Percentiles rank a stretch among this genome's conserved stretches.
phyloP scores from a whole-genome alignment of 306 rosid genomes.

The Dryas alaskensis region DNA sequence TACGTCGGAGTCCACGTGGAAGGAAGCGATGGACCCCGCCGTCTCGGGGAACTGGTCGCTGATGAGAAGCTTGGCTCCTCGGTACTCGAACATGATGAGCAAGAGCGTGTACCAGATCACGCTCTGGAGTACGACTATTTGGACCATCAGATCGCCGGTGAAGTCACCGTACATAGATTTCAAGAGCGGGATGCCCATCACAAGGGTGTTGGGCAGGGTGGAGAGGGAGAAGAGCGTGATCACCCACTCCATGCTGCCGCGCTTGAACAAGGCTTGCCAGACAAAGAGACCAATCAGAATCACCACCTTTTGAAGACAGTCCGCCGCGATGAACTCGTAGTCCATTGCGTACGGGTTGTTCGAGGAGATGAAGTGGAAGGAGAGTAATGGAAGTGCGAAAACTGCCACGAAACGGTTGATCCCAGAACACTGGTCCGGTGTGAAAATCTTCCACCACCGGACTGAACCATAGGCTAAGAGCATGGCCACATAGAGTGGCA shows the following conservation, averaged over 20 bases:
- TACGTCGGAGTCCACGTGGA: slow-evolving; percentile 72
- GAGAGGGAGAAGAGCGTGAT: slow-evolving; percentile 86
- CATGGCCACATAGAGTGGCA: slow-evolving; percentile 85
- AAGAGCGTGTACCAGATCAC: slow-evolving; percentile 79
- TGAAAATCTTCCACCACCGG: slow-evolving; percentile 83
- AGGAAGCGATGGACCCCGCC: slow-evolving; percentile 73
- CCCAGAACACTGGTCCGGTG: slow-evolving; percentile 83
- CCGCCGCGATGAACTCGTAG: slow-evolving; percentile 78
- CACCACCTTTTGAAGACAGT: slow-evolving; percentile 68
- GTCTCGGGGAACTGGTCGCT: slow-evolving; percentile 77
- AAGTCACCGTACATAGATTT: slow-evolving; percentile 86
- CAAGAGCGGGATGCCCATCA: slow-evolving; percentile 79
- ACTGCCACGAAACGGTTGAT: slow-evolving; percentile 82
- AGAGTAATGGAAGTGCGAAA: slow-evolving; percentile 76
- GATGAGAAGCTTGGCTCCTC: slow-evolving; percentile 76
- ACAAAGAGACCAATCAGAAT: slow-evolving; percentile 59
- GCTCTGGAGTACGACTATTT: slow-evolving; percentile 79
- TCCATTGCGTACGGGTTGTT: slow-evolving; percentile 78
- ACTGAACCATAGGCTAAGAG: slow-evolving; percentile 76
- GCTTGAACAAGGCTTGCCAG: slow-evolving; percentile 62
- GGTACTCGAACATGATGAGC: slow-evolving; percentile 75
- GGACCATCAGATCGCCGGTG: slow-evolving; percentile 71
- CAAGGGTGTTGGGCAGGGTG: slow-evolving; percentile 82
- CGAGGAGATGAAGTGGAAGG: slow-evolving; percentile 79
- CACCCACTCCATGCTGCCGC: slow-evolving; percentile 65